phyloP scores from a whole-genome alignment of 1,284 basidiomycete species.

The Farysia itapuensis region DNA sequence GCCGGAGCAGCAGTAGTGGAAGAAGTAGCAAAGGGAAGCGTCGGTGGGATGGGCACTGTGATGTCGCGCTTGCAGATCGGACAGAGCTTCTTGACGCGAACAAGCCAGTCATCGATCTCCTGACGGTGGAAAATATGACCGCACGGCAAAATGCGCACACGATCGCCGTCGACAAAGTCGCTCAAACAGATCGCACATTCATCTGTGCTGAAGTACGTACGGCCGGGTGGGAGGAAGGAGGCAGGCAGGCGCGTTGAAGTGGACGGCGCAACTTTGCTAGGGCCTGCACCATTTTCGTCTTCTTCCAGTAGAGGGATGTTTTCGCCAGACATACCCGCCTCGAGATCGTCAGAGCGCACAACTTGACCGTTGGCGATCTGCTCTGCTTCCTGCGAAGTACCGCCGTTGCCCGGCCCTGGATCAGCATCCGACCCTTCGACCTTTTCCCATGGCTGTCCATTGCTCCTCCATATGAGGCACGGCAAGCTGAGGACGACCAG shows the following conservation, averaged over 20 bases:
- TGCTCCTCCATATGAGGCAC: slow-evolving; percentile 52
- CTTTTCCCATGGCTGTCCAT: slow-evolving; percentile 53
- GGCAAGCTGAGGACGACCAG: slow-evolving; percentile 49
- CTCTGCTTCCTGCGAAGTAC: not conserved
- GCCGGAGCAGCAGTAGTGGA: slow-evolving; percentile 2
- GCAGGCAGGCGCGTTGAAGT: slow-evolving; percentile 4
- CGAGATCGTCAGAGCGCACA: too few species aligned
- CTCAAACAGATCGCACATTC: slow-evolving; percentile 57
- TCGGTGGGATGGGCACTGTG: slow-evolving; percentile 39
- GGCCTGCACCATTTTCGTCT: slow-evolving; percentile 38
- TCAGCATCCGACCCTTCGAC: slow-evolving; percentile 39
- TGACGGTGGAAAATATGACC: slow-evolving; percentile 56
- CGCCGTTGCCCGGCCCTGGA: slow-evolving; percentile 35
- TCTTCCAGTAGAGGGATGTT: slow-evolving; percentile 23
- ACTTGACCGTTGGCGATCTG: not conserved
- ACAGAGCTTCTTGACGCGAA: slow-evolving; percentile 53
- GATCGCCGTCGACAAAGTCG: slow-evolving; percentile 56
- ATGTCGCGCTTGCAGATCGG: slow-evolving; percentile 59
- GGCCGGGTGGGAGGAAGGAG: slow-evolving; percentile 41
- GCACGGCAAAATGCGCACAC: slow-evolving; percentile 54
- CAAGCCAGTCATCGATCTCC: slow-evolving; percentile 58
- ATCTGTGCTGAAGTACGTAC: slow-evolving; percentile 49
- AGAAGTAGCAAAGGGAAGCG: slow-evolving; percentile 9
- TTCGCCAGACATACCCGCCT: slow-evolving; percentile 15
- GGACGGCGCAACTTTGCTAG: slow-evolving; percentile 2